These are phyloP conservation scores for Fusarium domesticum DNA, from an alignment of 2,329 filamentous ascomycete genomes.

Conservation along the genomic window DNA sequence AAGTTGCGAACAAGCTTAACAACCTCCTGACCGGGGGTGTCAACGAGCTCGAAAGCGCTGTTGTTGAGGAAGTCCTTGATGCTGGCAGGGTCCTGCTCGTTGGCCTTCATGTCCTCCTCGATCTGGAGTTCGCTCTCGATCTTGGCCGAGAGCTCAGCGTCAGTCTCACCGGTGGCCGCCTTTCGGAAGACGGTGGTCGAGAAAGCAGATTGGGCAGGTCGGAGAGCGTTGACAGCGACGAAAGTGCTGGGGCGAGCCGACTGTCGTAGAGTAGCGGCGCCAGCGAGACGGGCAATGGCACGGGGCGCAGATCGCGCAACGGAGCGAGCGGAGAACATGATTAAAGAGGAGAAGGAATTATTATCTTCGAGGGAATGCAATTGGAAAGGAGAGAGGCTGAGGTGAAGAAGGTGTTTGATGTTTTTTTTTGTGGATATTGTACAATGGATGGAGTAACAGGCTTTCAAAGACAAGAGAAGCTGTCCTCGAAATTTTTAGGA, in stretches of 20 bases:
- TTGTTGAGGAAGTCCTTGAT: conserved; percentile 88
- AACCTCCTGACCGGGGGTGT: conserved; percentile 81
- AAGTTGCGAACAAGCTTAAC: conserved; percentile 79
- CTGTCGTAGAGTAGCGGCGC: conserved; percentile 46
- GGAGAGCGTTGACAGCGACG: conserved; percentile 34
- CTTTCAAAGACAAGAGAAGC: conserved; percentile 19
- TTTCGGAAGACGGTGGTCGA: conserved; percentile 44
- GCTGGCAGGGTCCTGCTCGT: conserved; percentile 68
- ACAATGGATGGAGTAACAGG: conserved; percentile 20
- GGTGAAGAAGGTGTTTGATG: conserved; percentile 14
- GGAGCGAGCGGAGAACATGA: conserved; percentile 68
- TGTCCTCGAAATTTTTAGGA: conserved; percentile 26
- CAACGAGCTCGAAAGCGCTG: conserved; percentile 77
- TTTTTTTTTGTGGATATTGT: conserved; percentile 17
- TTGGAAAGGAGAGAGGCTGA: conserved; percentile 5
- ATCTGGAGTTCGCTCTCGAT: conserved; percentile 79
- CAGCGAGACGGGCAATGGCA: conserved; percentile 55
- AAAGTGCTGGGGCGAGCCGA: conserved; percentile 49
- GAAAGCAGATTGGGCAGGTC: conserved; percentile 44
- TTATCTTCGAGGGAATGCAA: not conserved
- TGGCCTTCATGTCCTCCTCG: conserved; percentile 76
- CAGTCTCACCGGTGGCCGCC: conserved; percentile 50
- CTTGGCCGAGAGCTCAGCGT: conserved; percentile 82
- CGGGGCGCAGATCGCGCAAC: conserved; percentile 66
- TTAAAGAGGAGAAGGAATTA: conserved; percentile 2